These are phyloP conservation scores for Stachybotrys elegans DNA, from an alignment of 2,329 filamentous ascomycete genomes.

Conservation along the genomic window DNA sequence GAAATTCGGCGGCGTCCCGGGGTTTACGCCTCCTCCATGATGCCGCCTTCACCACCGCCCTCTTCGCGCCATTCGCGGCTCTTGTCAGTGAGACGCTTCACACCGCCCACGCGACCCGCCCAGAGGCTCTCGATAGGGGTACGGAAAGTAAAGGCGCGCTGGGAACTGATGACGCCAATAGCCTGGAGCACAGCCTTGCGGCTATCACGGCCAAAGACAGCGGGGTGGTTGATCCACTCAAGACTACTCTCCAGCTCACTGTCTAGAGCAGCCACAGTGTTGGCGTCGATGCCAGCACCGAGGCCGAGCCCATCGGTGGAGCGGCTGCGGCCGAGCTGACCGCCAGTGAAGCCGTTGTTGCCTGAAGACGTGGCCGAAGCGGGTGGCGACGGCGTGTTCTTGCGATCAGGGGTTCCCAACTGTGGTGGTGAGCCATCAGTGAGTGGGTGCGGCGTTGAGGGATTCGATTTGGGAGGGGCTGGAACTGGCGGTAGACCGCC, in stretches of 20 bases:
- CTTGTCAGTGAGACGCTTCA: slow-evolving; percentile 75
- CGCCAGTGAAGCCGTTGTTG: slow-evolving; percentile 30
- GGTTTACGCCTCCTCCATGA: slow-evolving; percentile 53
- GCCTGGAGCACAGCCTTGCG: slow-evolving; percentile 94
- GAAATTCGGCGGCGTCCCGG: slow-evolving; percentile 4
- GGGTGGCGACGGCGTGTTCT: slow-evolving; percentile 50
- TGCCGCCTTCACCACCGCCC: slow-evolving; percentile 65
- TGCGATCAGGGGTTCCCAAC: slow-evolving; percentile 46
- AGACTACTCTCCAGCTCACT: slow-evolving; percentile 83
- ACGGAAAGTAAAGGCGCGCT: slow-evolving; percentile 89
- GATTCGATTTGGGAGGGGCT: slow-evolving; percentile 43
- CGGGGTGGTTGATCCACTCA: slow-evolving; percentile 97
- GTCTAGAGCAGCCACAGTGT: slow-evolving; percentile 81
- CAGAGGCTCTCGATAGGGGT: slow-evolving; percentile 85
- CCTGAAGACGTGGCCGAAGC: slow-evolving; percentile 41
- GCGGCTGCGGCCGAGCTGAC: slow-evolving; percentile 43
- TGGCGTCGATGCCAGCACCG: slow-evolving; percentile 73
- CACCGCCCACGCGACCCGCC: slow-evolving; percentile 75
- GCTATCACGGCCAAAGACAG: slow-evolving; percentile 88
- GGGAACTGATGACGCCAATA: slow-evolving; percentile 93
- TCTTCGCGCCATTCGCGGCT: slow-evolving; percentile 91
- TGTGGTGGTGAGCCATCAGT: slow-evolving; percentile 38
- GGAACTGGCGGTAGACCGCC: slow-evolving; percentile 88
- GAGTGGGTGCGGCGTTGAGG: slow-evolving; percentile 44
- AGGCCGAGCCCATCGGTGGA: slow-evolving; percentile 56